Evolutionary conservation across 2,329 filamentous ascomycete genomes (phyloP).

Genomic region (Monilinia aucupariae): DNA sequence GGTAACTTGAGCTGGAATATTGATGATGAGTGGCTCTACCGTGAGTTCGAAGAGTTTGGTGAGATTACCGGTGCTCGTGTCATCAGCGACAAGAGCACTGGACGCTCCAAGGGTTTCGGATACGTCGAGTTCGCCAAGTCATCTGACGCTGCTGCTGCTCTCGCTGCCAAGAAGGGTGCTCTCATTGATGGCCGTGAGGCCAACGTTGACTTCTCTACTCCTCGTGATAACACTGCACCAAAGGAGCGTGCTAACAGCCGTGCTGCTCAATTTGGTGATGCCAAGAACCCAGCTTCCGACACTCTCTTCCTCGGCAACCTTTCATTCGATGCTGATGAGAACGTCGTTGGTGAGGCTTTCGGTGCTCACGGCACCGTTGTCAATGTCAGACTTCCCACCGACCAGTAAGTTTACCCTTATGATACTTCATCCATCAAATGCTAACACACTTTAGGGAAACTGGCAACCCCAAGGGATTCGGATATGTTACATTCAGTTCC

Average conservation of each 20-base stretch:
- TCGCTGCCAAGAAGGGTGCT: conserved; percentile 57
- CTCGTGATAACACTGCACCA: conserved; percentile 47
- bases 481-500: conserved; percentile 64
- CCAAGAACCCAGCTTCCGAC: conserved; percentile 56
- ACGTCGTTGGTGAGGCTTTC: conserved; percentile 59
- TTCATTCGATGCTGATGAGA: conserved; percentile 62
- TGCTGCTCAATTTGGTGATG: conserved; percentile 55
- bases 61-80: conserved; percentile 59
- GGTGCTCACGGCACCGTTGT: conserved; percentile 56
- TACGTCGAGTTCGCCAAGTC: conserved; percentile 64
- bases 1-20: conserved; percentile 72
- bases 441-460: conserved; percentile 44
- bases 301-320: conserved; percentile 71
- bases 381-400: conserved; percentile 65
- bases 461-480: conserved; percentile 66
- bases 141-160: conserved; percentile 56
- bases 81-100: conserved; percentile 61
- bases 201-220: conserved; percentile 65
- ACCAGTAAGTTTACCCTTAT: conserved; percentile 40
- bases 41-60: conserved; percentile 64
- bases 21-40: conserved; percentile 65
- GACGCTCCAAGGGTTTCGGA: conserved; percentile 67
- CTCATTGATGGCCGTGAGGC: conserved; percentile 61
- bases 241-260: conserved; percentile 47
- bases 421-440: conserved; percentile 23